Evolutionary conservation across 768 basidiomycete genomes (phyloP), one percentile per base, ranked within the genome.

Genomic region (Pisolithus albus): DNA sequence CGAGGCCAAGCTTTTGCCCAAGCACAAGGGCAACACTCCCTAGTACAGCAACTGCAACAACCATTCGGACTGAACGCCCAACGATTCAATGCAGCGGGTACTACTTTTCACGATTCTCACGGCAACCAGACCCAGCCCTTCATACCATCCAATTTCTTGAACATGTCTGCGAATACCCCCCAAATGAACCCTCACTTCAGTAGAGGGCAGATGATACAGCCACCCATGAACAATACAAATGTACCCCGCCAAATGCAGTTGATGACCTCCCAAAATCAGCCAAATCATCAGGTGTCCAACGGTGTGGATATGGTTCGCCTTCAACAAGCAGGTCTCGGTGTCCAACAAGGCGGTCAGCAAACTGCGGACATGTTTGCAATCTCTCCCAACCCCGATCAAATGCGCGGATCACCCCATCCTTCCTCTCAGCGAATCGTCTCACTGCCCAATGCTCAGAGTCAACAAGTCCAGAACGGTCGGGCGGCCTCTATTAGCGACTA

Each of bases 341-440:
- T 56, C 52, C 73, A 74, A 53, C 47, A 66, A 0, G 56, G 70
- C 19, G 58, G 11, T 34, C 34, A 34, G 34, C 34, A 34, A 5
- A 13, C 70, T 8, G 55, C 66, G 19, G 80, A 81, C 50, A 72
- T 78, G 57, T 81, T 82, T 61, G 59, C 74, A 19, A 71, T 78
- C 65, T 64, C 58, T 13, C 49, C 64, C 26, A 64, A 64, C 28
- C 58, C 68, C 56, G 75, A 78, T 24, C 72, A 69, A 24, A 70
- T 81, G 59, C 78, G 75, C 9, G 70, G 75, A 5, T 78, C 78
- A 26, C 82, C 77, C n/a, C 71, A 74, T 64, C 58, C 65, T 15
- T 18, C 55, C 7, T 48, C 56, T 30, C 67, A 64, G 30, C 30
- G 62, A 18, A 52, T 57, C 3, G 65, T 56, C 15, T 54, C 57